Evolutionary conservation across 2,329 filamentous ascomycete genomes (phyloP), one percentile per base, ranked within the genome.

Genomic region (Immersiporthe knoxdaviesiana): DNA sequence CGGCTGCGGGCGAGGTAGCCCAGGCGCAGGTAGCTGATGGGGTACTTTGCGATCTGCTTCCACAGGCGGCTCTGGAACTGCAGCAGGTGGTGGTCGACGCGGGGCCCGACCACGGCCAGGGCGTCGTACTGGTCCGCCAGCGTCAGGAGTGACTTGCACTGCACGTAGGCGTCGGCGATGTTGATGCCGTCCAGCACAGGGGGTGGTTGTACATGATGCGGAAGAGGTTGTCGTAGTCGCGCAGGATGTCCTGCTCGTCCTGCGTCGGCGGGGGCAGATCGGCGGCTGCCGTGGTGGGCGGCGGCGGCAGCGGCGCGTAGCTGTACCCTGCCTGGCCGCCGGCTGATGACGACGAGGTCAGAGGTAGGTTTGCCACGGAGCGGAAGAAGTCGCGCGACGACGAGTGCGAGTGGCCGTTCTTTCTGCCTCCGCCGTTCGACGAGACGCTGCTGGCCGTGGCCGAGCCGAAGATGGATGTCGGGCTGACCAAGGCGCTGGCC

Each of bases 41-140:
- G 94, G 77, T 97, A 97, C 80, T 97, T 97, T 65, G 94, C 94
- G 72, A 97, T 97, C 80, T 97, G 95, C 79, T 96, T 97, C 91
- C 94, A 97, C 2, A 98, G 85, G 1, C 93, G 88, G 30, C 91
- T 92, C 75, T 96, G 93, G 78, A 97, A 98, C 74, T 96, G 93
- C 21, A 98, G 84, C 18, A 98, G 85, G 78, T 98, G 95, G 81
- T 98, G 94, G 79, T 97, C 95, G 59, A 97, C 92, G 50, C 95
- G 88, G 1, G 93, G 92, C 0, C 94, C 94, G 11, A 97, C 93
- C 21, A 97, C 93, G 39, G 90, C 85, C 16, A 97, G 86, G 18
- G 94, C 93, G 78, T 97, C 94, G 81, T 97, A 97, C 83, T 96
- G 93, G 80, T 97, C 94, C n/a, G 94, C 95, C 24, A 97, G 85